Conservation (phyloP, 2,329 filamentous ascomycete genomes). For the Berkeleyomyces rouxiae region DNA sequence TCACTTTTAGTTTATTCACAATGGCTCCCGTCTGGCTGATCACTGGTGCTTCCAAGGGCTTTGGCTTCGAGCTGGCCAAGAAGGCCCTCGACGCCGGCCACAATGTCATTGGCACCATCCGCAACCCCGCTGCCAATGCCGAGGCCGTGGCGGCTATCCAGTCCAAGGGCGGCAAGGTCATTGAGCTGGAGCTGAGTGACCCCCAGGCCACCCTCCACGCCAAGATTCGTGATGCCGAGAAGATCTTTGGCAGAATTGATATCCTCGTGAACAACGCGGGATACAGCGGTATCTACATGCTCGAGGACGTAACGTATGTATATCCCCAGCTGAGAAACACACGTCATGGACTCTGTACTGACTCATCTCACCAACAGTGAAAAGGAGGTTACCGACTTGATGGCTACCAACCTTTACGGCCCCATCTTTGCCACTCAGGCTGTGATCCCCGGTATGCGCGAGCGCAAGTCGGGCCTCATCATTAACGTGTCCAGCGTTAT, state of each 20-base stretch:
- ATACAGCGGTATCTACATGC: conserved; percentile 26
- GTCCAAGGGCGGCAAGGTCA: conserved; percentile 18
- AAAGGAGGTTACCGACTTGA: conserved; percentile 25
- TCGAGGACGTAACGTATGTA: conserved; percentile 23
- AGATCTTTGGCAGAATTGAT: conserved; percentile 26
- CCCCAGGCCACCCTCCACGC: conserved; percentile 21
- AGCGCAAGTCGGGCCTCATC: conserved; percentile 25
- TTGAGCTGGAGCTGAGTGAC: conserved; percentile 26
- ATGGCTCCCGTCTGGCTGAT: conserved; percentile 29
- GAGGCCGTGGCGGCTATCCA: conserved; percentile 20
- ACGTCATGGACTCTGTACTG: neutral
- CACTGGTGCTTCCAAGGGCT: conserved; percentile 30
- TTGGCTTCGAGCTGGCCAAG: conserved; percentile 29
- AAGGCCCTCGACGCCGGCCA: conserved; percentile 28
- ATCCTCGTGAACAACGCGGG: conserved; percentile 32
- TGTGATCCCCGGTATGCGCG: conserved; percentile 30
- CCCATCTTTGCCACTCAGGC: conserved; percentile 30
- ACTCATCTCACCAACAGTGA: conserved; percentile 17
- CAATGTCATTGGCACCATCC: conserved; percentile 31
- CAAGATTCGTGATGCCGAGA: conserved; percentile 22
- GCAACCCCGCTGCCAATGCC: conserved; percentile 22
- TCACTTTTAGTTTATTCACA: neutral
- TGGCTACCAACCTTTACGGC: conserved; percentile 34
- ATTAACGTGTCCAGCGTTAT: conserved; percentile 31
- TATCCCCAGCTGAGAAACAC: neutral